A percentile compares a stretch with the other conserved stretches of the same genome.
These are phyloP conservation scores for Hydnum rufescens DNA, from an alignment of 768 basidiomycete genomes.

Conservation along the genomic window DNA sequence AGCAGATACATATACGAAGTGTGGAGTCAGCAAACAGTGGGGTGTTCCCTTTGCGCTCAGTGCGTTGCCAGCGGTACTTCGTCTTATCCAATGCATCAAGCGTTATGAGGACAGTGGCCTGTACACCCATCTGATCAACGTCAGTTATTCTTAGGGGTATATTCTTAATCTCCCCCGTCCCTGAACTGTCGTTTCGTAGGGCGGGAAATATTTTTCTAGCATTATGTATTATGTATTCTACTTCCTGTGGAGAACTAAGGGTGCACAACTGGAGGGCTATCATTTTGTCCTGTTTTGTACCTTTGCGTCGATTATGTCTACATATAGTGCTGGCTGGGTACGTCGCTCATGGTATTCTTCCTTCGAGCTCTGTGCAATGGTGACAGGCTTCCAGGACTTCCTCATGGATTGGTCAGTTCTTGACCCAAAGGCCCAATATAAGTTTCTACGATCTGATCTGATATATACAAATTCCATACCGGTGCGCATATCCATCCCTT, in stretches of 20 bases:
- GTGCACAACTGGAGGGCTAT: constrained; percentile 16
- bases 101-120: constrained; percentile 67
- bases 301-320: constrained; percentile 36
- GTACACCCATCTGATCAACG: constrained; percentile 73
- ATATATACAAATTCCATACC: constrained; percentile 44
- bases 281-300: constrained; percentile 50
- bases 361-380: not conserved
- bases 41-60: constrained; percentile 37
- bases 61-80: constrained; percentile 48
- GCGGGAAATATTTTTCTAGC: constrained; percentile 60
- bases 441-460: constrained; percentile 52
- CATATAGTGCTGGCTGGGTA: constrained; percentile 69
- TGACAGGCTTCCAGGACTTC: constrained; percentile 36
- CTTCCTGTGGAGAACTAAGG: constrained; percentile 56
- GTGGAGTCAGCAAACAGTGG: constrained; percentile 38
- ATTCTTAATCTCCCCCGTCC: not conserved
- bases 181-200: constrained; percentile 25
- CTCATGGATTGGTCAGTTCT: constrained; percentile 86
- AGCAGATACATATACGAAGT: constrained; percentile 25
- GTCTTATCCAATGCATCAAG: constrained; percentile 68
- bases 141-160: constrained; percentile 22
- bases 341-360: not conserved
- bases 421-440: constrained; percentile 32
- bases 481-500: constrained; percentile 21
- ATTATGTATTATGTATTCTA: constrained; percentile 50